Conservation (phyloP, 2,329 filamentous ascomycete species). For the Parastagonospora nodorum region DNA sequence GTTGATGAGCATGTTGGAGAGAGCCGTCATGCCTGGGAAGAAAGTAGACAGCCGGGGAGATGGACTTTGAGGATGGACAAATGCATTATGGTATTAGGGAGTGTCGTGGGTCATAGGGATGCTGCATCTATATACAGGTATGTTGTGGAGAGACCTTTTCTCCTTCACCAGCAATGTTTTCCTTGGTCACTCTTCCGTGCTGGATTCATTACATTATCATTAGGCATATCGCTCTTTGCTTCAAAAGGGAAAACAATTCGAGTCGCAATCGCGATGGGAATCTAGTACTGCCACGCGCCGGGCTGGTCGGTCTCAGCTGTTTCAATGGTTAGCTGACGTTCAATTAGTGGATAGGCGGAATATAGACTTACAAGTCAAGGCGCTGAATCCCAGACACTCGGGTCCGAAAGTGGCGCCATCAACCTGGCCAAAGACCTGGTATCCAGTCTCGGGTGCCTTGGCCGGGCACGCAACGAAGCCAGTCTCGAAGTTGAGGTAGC, state of each 20-base stretch:
- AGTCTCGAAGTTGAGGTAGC: slow-evolving; percentile 32
- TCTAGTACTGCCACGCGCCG: slow-evolving; percentile 47
- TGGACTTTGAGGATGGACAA: too few species aligned
- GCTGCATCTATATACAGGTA: too few species aligned
- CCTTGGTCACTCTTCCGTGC: too few species aligned
- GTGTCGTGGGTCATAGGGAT: slow-evolving; percentile 1
- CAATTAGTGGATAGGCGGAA: neutral
- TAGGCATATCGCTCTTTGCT: slow-evolving; percentile 6
- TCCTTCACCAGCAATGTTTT: too few species aligned
- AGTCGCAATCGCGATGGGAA: slow-evolving; percentile 1
- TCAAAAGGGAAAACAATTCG: neutral
- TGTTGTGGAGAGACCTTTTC: too few species aligned
- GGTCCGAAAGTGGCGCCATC: slow-evolving; percentile 20
- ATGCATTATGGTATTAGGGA: slow-evolving; percentile 9
- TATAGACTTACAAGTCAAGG: slow-evolving; percentile 36
- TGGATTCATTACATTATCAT: slow-evolving; percentile 8
- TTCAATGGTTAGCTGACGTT: slow-evolving; percentile 8
- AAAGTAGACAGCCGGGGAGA: too few species aligned
- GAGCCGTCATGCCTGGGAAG: too few species aligned
- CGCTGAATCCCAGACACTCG: slow-evolving; percentile 44
- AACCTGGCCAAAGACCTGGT: slow-evolving; percentile 41
- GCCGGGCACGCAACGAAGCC: slow-evolving; percentile 44
- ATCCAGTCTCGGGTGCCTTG: slow-evolving; percentile 25
- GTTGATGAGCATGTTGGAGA: slow-evolving; percentile 27
- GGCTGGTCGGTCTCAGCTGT: slow-evolving; percentile 25